These are phyloP conservation scores for Xylaria cubensis DNA, from an alignment of 495 filamentous ascomycete species.

Conservation along the genomic window DNA sequence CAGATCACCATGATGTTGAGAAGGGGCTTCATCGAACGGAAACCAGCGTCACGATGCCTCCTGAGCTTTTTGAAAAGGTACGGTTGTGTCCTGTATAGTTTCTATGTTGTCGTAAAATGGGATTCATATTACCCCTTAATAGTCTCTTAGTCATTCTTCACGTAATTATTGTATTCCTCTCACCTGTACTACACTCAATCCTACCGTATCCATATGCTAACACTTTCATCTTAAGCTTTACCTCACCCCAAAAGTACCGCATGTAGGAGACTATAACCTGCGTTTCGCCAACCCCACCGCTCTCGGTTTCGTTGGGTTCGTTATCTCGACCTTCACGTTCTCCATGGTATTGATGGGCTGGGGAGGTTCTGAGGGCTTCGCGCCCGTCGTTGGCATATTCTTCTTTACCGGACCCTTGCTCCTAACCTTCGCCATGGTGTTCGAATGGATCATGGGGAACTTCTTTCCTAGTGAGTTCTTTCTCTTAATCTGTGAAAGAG, in stretches of 20 bases:
- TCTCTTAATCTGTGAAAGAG: neutral
- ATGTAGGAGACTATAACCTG: conserved; percentile 54
- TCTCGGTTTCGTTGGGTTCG: conserved; percentile 62
- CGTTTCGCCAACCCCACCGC: conserved; percentile 62
- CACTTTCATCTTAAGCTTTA: conserved; percentile 46
- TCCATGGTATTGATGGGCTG: conserved; percentile 61
- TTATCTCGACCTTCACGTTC: conserved; percentile 56
- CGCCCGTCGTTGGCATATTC: conserved; percentile 62
- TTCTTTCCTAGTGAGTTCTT: conserved; percentile 50
- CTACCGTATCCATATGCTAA: neutral
- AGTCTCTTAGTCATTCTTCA: neutral
- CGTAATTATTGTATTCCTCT: neutral
- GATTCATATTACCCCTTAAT: neutral
- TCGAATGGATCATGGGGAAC: conserved; percentile 60
- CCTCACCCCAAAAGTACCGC: conserved; percentile 59
- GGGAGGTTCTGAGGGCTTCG: conserved; percentile 55
- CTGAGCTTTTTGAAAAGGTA: conserved; percentile 64
- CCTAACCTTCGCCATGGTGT: conserved; percentile 54
- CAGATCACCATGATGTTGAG: conserved; percentile 42
- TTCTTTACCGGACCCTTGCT: conserved; percentile 61
- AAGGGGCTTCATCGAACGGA: conserved; percentile 47
- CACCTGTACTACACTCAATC: neutral
- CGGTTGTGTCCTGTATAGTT: neutral
- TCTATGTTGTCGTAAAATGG: neutral
- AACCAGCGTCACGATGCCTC: conserved; percentile 54